Base-by-base conservation (phyloP, 164 flowering plant genomes). In the Dillenia suffruticosa region DNA sequence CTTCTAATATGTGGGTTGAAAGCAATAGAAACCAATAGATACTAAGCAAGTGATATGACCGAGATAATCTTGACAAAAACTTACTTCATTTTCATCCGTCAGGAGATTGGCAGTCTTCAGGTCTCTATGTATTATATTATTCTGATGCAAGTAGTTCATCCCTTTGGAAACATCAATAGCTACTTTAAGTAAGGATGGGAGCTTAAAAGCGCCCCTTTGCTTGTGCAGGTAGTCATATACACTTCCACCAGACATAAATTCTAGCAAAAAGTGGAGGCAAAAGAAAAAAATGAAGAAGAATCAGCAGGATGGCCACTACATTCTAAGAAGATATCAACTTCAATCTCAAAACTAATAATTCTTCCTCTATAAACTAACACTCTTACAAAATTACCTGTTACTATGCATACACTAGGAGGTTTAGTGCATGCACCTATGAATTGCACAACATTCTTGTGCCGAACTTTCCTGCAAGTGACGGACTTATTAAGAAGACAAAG, bases 361-460 rank as follows among this genome's bases (percentile, higher is more conserved):
- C 40, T 32, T 32, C 7, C 40, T 6, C 40, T 32, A 32, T 32
- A 32, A 32, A 32, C 40, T 4, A 32, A 32, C 40, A 32, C 40
- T 32, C 40, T 4, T 32, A 32, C 6, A 13, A 12, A 50, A 26
- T 19, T 73, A 92, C 99, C 99, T 65, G 98, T 95, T 47, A 95
- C 92, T 71, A 95, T 90, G 82, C 97, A 95, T 71, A 95, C 72
- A 69, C 72, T 84, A 51, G 97, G 97, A 64, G 94, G 78, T 50
- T 70, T 78, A 45, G 99, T 95, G 62, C 97, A 92, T 59, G 99
- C 99, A 55, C 98, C 99, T 26, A 95, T 95, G 68, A 95, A 95
- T 72, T 95, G 99, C 62, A 95, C 99, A 53, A 95, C 99, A 82
- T 95, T 92, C 80, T 87, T 95, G 74, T 95, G 99, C 10, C 99